phyloP scores from a whole-genome alignment of 176 grass and related monocot species.

The Aegilops speltoides region DNA sequence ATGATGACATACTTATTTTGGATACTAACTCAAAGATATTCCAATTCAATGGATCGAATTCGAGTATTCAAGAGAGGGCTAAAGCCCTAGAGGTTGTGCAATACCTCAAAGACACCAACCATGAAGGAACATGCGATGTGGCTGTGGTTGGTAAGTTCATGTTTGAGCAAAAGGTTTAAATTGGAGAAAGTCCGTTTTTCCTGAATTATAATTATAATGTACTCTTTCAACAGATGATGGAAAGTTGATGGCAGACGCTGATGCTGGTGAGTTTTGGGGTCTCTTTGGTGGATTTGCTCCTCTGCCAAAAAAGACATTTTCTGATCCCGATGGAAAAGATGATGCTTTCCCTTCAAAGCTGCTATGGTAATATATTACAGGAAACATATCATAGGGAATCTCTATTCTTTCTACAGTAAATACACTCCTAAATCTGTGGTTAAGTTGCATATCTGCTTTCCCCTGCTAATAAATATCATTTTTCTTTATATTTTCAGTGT shows the following conservation, averaged over 20 bases:
- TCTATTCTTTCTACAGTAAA: slow-evolving; percentile 4
- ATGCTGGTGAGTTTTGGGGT: slow-evolving; percentile 97
- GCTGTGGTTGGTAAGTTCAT: slow-evolving; percentile 74
- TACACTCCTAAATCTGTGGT: background rate
- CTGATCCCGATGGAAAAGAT: slow-evolving; percentile 61
- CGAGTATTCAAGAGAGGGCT: slow-evolving; percentile 98
- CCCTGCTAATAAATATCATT: background rate
- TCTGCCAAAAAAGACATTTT: slow-evolving; percentile 77
- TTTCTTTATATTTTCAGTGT: slow-evolving; percentile 46
- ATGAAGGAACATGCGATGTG: slow-evolving; percentile 89
- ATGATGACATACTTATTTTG: slow-evolving; percentile 99
- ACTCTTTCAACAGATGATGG: slow-evolving; percentile 73
- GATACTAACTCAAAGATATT: slow-evolving; percentile 97
- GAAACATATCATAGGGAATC: slow-evolving; percentile 5
- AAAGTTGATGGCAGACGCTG: slow-evolving; percentile 95
- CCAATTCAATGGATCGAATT: slow-evolving; percentile 95
- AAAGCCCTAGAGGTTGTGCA: slow-evolving; percentile 99
- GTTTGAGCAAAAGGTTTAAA: slow-evolving; percentile 17
- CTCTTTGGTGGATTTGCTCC: slow-evolving; percentile 96
- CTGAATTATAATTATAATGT: slow-evolving; percentile 39
- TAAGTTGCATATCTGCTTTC: slow-evolving; percentile 19
- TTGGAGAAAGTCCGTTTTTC: background rate
- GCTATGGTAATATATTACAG: slow-evolving; percentile 58
- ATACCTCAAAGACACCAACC: slow-evolving; percentile 91
- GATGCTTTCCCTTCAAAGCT: slow-evolving; percentile 49